Evolutionary conservation across 2,329 filamentous ascomycete species (phyloP), one percentile per base, ranked within the genome.

Genomic region (Acephala macrosclerotiorum): DNA sequence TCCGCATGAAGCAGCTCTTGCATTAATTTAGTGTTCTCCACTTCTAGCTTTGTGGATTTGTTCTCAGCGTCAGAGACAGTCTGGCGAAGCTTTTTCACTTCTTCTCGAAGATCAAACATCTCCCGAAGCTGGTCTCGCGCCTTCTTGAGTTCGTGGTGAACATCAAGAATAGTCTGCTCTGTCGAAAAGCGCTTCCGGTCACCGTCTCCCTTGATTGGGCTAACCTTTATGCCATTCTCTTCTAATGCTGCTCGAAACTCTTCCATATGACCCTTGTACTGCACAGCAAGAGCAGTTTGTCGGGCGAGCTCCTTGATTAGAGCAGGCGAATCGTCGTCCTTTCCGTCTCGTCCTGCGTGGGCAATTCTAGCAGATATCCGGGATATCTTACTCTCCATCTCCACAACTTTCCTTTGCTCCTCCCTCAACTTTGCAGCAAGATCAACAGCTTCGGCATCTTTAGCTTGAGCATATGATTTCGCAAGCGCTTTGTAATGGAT

Each of bases 401-500:
- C 79, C 35, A 83, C 79, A 29, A 90, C 87, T 74, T 86, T 90
- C 68, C 85, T 83, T 69, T 90, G 88, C 75, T 93, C 91, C 66
- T 91, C 87, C 66, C 85, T 85, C 40, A 95, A 83, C 72, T 88
- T 86, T 66, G 88, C 85, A 25, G 85, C 83, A 58, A 94, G 79
- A 63, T 91, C 84, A 29, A 86, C 84, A 25, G 90, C 89, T 76
- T 94, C 89, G 20, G 83, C 82, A 74, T 95, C 92, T 77, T 94
- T 94, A 79, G 90, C 87, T 75, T 90, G 89, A 51, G 92, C 92
- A 74, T 90, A 94, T 63, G 89, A 90, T 79, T 92, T 94, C 64
- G 91, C 91, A 68, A 93, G 82, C 75, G 92, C 87, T 80, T 94
- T 93, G 82, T 94, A 94, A 75, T 87, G 88, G 75, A 94, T 85